Conservation (phyloP, 163 green algal genomes). For the Scenedesmus sp. region DNA sequence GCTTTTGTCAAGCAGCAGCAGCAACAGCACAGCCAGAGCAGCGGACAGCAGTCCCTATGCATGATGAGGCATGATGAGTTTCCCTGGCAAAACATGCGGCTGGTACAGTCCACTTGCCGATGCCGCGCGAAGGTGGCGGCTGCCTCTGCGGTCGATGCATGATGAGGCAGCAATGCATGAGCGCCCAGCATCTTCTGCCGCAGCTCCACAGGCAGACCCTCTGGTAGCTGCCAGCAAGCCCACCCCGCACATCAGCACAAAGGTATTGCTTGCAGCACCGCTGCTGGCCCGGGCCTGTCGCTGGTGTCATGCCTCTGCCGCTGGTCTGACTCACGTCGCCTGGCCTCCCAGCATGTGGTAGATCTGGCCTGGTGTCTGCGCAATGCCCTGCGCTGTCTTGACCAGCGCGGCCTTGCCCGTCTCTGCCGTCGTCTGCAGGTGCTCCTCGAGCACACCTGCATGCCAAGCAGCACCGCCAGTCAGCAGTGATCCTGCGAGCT, state of each 20-base stretch:
- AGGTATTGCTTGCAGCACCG: background rate
- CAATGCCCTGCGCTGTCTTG: slow-evolving; percentile 47
- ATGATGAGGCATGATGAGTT: too few species aligned
- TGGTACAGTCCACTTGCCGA: background rate
- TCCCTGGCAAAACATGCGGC: background rate
- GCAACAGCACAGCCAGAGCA: background rate
- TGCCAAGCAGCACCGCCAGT: background rate
- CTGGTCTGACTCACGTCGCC: background rate
- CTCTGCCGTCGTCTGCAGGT: slow-evolving; percentile 46
- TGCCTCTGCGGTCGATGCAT: background rate
- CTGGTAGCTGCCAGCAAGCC: too few species aligned
- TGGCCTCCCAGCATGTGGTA: slow-evolving; percentile 36
- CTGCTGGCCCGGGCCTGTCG: background rate
- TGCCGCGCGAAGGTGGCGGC: background rate
- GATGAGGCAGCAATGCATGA: too few species aligned
- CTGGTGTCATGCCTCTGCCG: background rate
- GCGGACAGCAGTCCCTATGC: background rate
- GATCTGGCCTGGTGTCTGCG: slow-evolving; percentile 40
- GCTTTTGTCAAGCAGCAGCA: background rate
- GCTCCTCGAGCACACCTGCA: slow-evolving; percentile 53
- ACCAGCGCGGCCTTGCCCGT: slow-evolving; percentile 33
- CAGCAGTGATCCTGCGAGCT: too few species aligned
- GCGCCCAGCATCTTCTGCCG: too few species aligned
- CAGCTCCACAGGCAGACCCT: too few species aligned
- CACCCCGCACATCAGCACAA: background rate